These are phyloP conservation scores for Tylopilus plumbeoviolaceoides DNA, from an alignment of 768 basidiomycete genomes.

Conservation along the genomic window DNA sequence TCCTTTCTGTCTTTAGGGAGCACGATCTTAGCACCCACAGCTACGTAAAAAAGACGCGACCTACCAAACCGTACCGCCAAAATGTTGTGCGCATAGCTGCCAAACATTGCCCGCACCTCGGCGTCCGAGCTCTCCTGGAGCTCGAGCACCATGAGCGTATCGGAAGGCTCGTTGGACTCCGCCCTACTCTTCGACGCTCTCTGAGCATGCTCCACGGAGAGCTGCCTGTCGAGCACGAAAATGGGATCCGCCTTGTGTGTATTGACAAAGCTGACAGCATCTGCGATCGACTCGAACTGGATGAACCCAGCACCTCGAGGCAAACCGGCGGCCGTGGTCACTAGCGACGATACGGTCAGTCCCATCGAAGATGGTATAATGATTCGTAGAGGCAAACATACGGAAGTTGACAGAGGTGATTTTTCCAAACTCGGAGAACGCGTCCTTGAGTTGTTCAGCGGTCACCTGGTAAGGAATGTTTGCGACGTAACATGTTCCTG, in stretches of 20 bases:
- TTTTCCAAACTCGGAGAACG: constrained; percentile 42
- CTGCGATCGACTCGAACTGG: constrained; percentile 35
- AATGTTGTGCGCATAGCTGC: constrained; percentile 10
- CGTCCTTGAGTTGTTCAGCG: constrained; percentile 37
- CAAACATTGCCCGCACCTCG: constrained; percentile 26
- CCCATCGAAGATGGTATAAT: neutral
- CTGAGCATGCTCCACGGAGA: constrained; percentile 40
- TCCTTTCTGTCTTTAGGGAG: constrained; percentile 29
- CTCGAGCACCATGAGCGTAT: constrained; percentile 30
- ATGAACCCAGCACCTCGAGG: constrained; percentile 45
- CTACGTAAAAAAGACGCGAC: constrained; percentile 1
- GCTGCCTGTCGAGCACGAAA: constrained; percentile 43
- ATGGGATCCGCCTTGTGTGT: constrained; percentile 42
- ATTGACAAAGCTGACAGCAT: constrained; percentile 36
- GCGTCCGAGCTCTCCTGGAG: constrained; percentile 23
- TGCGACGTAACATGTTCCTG: constrained; percentile 41
- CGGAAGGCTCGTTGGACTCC: constrained; percentile 19
- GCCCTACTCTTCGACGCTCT: neutral
- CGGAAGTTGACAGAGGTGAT: constrained; percentile 38
- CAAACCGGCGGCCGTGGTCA: constrained; percentile 31
- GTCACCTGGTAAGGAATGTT: constrained; percentile 51
- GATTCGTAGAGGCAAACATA: constrained; percentile 25
- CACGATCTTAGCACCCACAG: neutral
- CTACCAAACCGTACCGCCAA: constrained; percentile 31
- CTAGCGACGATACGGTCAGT: constrained; percentile 10